A percentile compares a stretch with the other conserved stretches of the same genome.
Conservation (phyloP, 306 rosid species). For the Pterocarpus macrocarpus region DNA sequence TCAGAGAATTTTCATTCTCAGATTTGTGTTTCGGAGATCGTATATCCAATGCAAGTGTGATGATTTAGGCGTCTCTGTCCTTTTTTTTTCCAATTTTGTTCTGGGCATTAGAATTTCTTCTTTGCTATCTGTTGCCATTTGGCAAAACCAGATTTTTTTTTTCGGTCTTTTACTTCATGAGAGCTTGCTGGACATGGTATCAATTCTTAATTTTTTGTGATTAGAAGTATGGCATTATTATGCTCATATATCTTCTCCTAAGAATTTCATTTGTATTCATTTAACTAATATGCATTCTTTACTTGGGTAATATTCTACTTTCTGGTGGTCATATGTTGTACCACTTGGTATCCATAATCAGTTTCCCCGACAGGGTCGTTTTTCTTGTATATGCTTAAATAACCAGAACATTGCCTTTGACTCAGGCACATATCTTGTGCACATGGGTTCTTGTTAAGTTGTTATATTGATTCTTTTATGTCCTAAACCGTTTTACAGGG, state of each 20-base stretch:
- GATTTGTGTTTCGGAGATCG: neutral
- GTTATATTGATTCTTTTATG: slow-evolving; percentile 35
- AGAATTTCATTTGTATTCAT: neutral
- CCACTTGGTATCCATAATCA: neutral
- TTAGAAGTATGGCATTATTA: neutral
- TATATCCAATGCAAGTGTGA: neutral
- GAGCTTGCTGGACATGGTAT: neutral
- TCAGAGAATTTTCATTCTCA: neutral
- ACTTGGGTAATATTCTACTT: neutral
- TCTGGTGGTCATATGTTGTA: neutral
- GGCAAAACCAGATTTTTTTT: neutral
- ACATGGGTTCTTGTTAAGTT: neutral
- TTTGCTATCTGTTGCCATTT: neutral
- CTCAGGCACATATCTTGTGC: neutral
- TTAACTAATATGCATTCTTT: neutral
- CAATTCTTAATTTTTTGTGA: neutral
- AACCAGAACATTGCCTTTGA: slow-evolving; percentile 17
- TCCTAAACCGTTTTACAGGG: slow-evolving; percentile 60
- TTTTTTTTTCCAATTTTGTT: too few relatives aligned
- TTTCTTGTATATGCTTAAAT: slow-evolving; percentile 19
- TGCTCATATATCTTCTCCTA: neutral
- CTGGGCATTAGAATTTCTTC: neutral
- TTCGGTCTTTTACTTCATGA: neutral
- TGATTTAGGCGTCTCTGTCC: too few relatives aligned
- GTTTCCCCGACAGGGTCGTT: neutral